Evolutionary conservation across 2,329 filamentous ascomycete genomes (phyloP).

Genomic region (Arthrobotrys musiformis): DNA sequence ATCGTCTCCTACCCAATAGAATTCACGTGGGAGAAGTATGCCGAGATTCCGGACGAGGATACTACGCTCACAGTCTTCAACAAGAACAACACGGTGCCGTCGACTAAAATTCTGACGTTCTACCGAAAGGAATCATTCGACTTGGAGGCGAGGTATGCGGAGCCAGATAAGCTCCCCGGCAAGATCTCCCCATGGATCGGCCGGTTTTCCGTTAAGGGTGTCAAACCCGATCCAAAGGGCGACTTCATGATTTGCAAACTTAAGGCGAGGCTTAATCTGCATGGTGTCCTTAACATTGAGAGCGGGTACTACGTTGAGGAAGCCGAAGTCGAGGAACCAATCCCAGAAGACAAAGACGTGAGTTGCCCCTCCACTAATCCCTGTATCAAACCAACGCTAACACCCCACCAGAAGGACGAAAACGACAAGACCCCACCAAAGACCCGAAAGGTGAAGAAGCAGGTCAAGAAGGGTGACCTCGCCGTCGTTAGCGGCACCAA

Average conservation of each 20-base stretch:
- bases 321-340: slow-evolving; percentile 92
- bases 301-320: slow-evolving; percentile 98
- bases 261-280: slow-evolving; percentile 94
- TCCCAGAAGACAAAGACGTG: slow-evolving; percentile 74
- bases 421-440: slow-evolving; percentile 74
- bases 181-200: slow-evolving; percentile 96
- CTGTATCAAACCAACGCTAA: slow-evolving; percentile 58
- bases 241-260: slow-evolving; percentile 99
- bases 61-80: slow-evolving; percentile 97
- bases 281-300: slow-evolving; percentile 96
- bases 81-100: slow-evolving; percentile 95
- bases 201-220: slow-evolving; percentile 95
- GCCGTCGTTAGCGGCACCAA: slow-evolving; percentile 85
- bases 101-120: slow-evolving; percentile 98
- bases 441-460: slow-evolving; percentile 99
- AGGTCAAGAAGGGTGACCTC: slow-evolving; percentile 95
- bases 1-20: slow-evolving; percentile 98
- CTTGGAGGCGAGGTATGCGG: slow-evolving; percentile 91
- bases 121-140: slow-evolving; percentile 98
- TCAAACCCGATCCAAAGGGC: slow-evolving; percentile 90
- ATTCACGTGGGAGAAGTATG: slow-evolving; percentile 98
- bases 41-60: slow-evolving; percentile 98
- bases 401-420: slow-evolving; percentile 70
- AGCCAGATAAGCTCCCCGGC: slow-evolving; percentile 85
- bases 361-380: slow-evolving; percentile 57